Conservation (phyloP, 2,329 filamentous ascomycete species). For the Geosmithia flava region DNA sequence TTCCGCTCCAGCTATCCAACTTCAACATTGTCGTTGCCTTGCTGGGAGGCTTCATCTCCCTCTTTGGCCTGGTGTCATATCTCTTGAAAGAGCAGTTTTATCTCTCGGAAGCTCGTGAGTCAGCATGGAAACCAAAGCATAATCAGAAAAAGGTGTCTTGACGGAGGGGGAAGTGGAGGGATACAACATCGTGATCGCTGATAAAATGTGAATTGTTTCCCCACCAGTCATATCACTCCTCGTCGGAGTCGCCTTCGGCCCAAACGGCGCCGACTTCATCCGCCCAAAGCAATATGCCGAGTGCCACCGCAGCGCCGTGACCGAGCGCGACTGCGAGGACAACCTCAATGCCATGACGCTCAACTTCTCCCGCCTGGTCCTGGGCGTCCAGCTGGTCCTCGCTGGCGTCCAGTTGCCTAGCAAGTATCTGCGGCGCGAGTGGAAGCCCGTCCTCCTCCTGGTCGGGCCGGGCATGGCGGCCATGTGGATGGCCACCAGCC, state of each 20-base stretch:
- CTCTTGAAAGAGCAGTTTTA: constrained; percentile 84
- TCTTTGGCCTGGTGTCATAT: constrained; percentile 87
- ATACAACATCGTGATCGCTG: neutral
- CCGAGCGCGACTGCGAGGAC: constrained; percentile 19
- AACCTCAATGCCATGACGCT: constrained; percentile 64
- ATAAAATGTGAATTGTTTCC: constrained; percentile 1
- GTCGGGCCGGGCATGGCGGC: constrained; percentile 73
- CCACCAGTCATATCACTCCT: constrained; percentile 67
- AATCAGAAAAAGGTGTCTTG: neutral
- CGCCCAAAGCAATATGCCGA: constrained; percentile 63
- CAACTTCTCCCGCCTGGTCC: constrained; percentile 74
- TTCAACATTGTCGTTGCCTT: constrained; percentile 79
- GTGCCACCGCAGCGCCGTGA: constrained; percentile 10
- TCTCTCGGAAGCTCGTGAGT: constrained; percentile 74
- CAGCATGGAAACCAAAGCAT: neutral
- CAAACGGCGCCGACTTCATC: constrained; percentile 64
- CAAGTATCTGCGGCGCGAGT: constrained; percentile 68
- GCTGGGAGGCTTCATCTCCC: constrained; percentile 73
- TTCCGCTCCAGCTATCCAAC: constrained; percentile 32
- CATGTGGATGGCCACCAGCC: constrained; percentile 79
- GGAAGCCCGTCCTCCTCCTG: constrained; percentile 61
- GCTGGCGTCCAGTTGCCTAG: constrained; percentile 81
- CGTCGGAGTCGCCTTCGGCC: constrained; percentile 67
- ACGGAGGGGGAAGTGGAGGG: neutral
- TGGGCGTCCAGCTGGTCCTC: constrained; percentile 82